Conservation (phyloP, 345 rosid genomes). For the Trapa incisa region DNA sequence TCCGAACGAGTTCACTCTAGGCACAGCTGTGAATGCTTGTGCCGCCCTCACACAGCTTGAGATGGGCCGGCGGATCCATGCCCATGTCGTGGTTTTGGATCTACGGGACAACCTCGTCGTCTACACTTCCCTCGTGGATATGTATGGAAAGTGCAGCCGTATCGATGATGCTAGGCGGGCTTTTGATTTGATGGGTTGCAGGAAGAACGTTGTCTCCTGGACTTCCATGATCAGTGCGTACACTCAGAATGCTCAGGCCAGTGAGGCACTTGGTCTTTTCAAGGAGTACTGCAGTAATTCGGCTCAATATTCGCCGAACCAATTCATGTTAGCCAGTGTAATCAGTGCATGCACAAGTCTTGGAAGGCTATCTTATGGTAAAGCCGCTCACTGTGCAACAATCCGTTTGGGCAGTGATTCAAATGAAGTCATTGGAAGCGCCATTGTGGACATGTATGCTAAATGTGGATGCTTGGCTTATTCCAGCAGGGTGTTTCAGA, state of each 20-base stretch:
- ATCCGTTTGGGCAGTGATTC: slow-evolving; percentile 29
- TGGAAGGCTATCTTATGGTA: slow-evolving; percentile 51
- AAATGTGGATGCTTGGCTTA: slow-evolving; percentile 55
- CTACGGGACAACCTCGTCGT: slow-evolving; percentile 38
- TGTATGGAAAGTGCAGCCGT: slow-evolving; percentile 85
- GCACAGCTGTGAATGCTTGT: slow-evolving; percentile 52
- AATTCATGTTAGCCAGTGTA: slow-evolving; percentile 59
- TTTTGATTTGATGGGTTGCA: slow-evolving; percentile 40
- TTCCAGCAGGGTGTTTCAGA: slow-evolving; percentile 42
- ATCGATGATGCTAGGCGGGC: slow-evolving; percentile 49
- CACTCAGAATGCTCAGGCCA: slow-evolving; percentile 59
- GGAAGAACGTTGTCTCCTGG: slow-evolving; percentile 62
- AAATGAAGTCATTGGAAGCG: slow-evolving; percentile 44
- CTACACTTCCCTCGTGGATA: slow-evolving; percentile 64
- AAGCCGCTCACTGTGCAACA: slow-evolving; percentile 49
- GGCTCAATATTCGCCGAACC: slow-evolving; percentile 26
- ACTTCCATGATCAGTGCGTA: slow-evolving; percentile 58
- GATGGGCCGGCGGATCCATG: slow-evolving; percentile 45
- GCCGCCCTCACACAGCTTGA: slow-evolving; percentile 33
- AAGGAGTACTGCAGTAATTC: slow-evolving; percentile 24
- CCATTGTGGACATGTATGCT: slow-evolving; percentile 77
- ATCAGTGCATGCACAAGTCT: slow-evolving; percentile 59
- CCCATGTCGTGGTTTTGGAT: slow-evolving; percentile 39
- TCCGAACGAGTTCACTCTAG: slow-evolving; percentile 53
- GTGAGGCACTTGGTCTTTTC: slow-evolving; percentile 52